These are phyloP conservation scores for Fusarium neocosmosporiellum DNA, from an alignment of 2,329 filamentous ascomycete genomes.

Conservation along the genomic window DNA sequence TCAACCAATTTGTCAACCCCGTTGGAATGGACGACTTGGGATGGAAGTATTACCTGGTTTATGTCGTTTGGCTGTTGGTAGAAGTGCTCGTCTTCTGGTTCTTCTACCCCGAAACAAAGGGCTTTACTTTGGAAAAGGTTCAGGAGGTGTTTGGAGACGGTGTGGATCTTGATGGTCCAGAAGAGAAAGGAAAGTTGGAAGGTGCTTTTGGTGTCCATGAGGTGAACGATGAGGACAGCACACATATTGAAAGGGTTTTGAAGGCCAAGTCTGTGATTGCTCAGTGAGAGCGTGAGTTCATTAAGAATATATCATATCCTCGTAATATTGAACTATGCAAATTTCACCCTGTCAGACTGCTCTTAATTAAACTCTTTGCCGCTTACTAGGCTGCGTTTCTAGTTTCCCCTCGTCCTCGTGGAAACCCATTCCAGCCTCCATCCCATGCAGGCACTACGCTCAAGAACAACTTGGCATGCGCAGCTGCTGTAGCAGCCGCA, in stretches of 20 bases:
- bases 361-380: background rate
- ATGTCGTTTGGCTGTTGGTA: slow-evolving; percentile 37
- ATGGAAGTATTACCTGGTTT: slow-evolving; percentile 39
- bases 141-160: slow-evolving; percentile 27
- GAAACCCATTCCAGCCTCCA: too few relatives aligned
- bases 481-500: too few relatives aligned
- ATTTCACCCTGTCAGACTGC: background rate
- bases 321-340: background rate
- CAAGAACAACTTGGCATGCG: too few relatives aligned
- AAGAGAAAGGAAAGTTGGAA: background rate
- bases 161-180: background rate
- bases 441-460: too few relatives aligned
- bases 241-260: background rate
- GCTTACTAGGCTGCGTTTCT: too few relatives aligned
- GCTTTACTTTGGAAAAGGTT: slow-evolving; percentile 48
- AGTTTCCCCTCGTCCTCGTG: too few relatives aligned
- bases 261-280: background rate
- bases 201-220: background rate
- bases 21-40: slow-evolving; percentile 42
- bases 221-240: background rate
- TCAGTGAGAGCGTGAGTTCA: background rate
- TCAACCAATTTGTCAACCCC: slow-evolving; percentile 33
- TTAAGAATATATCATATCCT: background rate
- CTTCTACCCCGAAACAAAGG: slow-evolving; percentile 57
- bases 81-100: slow-evolving; percentile 48